Base-by-base conservation (phyloP, 306 rosid species). In the Trichosanthes cucumerina region DNA sequence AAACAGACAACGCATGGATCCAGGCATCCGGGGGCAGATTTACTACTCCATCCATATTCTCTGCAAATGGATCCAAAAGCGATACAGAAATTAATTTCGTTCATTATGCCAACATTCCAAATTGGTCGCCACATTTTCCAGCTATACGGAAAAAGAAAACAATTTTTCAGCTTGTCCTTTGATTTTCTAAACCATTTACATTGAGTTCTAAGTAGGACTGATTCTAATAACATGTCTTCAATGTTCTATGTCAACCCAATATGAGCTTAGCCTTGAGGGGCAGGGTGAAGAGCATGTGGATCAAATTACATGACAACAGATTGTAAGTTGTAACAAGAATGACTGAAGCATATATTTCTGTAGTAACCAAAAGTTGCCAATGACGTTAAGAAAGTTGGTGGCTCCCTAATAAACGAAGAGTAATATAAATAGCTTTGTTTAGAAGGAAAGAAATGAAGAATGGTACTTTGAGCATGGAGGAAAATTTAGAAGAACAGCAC, bases 1-100 rank as follows among this genome's bases (percentile, higher is more conserved):
- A 95, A 85, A 84, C 99, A 95, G 68, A 95, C 99, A 31, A 92
- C 95, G 58, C 99, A 95, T 44, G 96, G 99, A 84, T 95, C 97
- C 73, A 82, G 83, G 82, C 96, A 88, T 59, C 88, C n/a, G 11
- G 86, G 84, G 85, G 86, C 76, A 76, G 90, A 79, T 52, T 88
- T 96, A 77, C n/a, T 82, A 83, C 85, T 84, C 99, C 99, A 95
- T 73, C 99, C 97, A 83, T 90, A 91, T 78, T 89, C 99, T 86
- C 97, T 92, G 91, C 78, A 79, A 84, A 65, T 70, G 54, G 58
- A 80, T 71, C 62, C 57, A 54, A 82, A 59, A 9, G 39, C 16
- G 7, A 57, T 24, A 39, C 15, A 13, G 11, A 74, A 16, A 14
- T 74, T 34, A 74, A 6, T 26, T 47, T 74, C 44, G 6, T 8